phyloP scores from a whole-genome alignment of 1,284 basidiomycete species.

The Thelephora terrestris region DNA sequence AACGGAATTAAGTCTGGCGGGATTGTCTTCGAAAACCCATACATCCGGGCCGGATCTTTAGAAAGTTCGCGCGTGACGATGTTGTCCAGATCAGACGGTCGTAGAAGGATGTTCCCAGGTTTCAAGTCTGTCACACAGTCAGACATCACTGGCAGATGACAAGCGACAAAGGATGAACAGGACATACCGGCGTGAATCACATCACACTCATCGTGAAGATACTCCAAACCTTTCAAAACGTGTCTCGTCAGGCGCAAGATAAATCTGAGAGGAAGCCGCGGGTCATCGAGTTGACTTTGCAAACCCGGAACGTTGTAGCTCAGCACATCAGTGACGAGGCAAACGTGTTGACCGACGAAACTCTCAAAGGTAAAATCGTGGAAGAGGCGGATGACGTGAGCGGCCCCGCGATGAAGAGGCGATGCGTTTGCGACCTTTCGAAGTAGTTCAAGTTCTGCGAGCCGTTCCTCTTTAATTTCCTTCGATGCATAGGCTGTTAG shows the following conservation, averaged over 20 bases:
- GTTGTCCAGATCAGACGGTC: slow-evolving; percentile 4
- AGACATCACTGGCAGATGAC: background rate
- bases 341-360: slow-evolving; percentile 29
- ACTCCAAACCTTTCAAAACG: slow-evolving; percentile 36
- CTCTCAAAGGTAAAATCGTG: slow-evolving; percentile 8
- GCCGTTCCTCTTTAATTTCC: background rate
- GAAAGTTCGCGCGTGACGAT: slow-evolving; percentile 7
- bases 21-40: background rate
- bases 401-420: background rate
- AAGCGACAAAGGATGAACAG: background rate
- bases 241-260: slow-evolving; percentile 36
- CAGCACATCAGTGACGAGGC: slow-evolving; percentile 39
- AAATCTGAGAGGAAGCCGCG: slow-evolving; percentile 31
- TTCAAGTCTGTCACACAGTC: slow-evolving; percentile 27
- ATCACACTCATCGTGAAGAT: slow-evolving; percentile 35
- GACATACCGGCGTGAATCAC: slow-evolving; percentile 23
- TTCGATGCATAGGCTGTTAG: background rate
- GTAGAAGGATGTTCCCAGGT: slow-evolving; percentile 37
- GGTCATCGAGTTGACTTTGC: slow-evolving; percentile 22
- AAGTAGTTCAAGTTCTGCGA: background rate
- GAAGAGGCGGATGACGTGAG: no score
- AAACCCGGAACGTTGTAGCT: slow-evolving; percentile 25
- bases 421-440: background rate
- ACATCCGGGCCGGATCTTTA: background rate
- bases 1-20: background rate